A percentile compares a stretch with the other conserved stretches of the same genome.
Evolutionary conservation across 2,329 filamentous ascomycete species (phyloP).

Genomic region (Beauveria australis): DNA sequence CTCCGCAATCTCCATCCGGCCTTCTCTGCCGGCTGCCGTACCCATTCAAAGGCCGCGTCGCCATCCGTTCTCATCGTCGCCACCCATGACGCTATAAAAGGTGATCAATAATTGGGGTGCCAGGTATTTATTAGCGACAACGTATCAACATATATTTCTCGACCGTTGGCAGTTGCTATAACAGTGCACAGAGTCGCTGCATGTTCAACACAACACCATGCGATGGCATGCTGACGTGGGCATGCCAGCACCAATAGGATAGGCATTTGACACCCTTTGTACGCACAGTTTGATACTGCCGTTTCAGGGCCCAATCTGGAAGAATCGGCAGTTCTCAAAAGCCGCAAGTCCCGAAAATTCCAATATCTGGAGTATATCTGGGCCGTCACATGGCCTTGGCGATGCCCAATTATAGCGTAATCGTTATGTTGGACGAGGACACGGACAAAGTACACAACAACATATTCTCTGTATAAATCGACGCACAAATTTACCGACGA

Average conservation of each 20-base stretch:
- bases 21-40: neutral
- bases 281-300: neutral
- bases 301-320: neutral
- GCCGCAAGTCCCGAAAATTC: too few relatives aligned
- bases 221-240: neutral
- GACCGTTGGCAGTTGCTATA: neutral
- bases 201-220: neutral
- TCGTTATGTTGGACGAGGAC: too few relatives aligned
- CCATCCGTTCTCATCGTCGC: neutral
- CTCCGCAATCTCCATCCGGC: neutral
- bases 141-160: neutral
- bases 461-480: neutral
- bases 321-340: neutral
- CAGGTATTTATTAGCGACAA: neutral
- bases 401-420: neutral
- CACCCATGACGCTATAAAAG: neutral
- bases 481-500: neutral
- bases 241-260: neutral
- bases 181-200: neutral
- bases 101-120: neutral
- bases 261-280: neutral
- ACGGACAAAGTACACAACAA: too few relatives aligned
- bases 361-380: too few relatives aligned
- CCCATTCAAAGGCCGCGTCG: neutral
- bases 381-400: neutral